Conservation (phyloP, 495 filamentous ascomycete genomes). For the Aspergillus sclerotiicarbonarius region DNA sequence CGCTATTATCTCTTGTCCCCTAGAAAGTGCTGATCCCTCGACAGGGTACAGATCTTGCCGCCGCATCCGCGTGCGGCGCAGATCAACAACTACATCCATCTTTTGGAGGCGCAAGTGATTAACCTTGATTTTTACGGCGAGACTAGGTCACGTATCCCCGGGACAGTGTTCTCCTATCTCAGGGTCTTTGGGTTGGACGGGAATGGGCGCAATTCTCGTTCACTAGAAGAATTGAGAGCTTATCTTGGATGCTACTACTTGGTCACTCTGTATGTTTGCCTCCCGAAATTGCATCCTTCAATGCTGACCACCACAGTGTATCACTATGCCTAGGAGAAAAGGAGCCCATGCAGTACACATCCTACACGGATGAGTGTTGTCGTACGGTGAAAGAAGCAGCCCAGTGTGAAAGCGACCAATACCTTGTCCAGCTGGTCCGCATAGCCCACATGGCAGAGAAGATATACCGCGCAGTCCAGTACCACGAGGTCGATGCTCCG, state of each 20-base stretch:
- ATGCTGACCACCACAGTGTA: neutral
- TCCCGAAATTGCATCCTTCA: neutral
- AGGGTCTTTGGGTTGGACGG: neutral
- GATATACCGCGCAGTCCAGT: neutral
- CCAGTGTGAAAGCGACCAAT: neutral
- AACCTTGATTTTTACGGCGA: neutral
- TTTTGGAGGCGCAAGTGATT: neutral
- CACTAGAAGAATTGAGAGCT: neutral
- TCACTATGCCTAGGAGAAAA: neutral
- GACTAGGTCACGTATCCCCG: neutral
- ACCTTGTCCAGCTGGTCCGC: neutral
- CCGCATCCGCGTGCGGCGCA: neutral
- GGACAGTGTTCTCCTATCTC: neutral
- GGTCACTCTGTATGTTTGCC: neutral
- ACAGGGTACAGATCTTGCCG: neutral
- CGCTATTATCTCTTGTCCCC: neutral
- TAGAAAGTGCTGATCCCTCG: neutral
- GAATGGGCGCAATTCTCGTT: neutral
- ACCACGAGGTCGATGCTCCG: neutral
- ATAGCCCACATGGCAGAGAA: neutral
- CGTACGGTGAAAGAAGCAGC: neutral
- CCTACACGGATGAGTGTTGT: slow-evolving; percentile 1
- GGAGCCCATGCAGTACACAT: neutral
- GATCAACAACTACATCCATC: neutral
- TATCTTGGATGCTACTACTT: slow-evolving; percentile 4